Conservation (phyloP, 148 eudicot species). For the Gaultheria prostrata region DNA sequence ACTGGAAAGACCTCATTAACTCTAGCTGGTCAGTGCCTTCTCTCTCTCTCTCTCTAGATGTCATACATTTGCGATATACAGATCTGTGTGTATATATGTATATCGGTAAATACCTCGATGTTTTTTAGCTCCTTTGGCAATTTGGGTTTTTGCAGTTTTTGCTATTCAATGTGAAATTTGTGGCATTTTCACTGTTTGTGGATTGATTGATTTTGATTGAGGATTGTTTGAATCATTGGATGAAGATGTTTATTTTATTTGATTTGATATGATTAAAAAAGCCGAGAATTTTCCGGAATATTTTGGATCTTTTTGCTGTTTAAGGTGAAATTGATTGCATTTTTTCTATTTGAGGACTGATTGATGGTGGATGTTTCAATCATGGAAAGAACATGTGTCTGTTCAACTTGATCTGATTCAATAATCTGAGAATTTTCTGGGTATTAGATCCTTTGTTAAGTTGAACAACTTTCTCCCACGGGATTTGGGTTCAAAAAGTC, state of each 20-base stretch:
- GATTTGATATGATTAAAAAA: too few relatives aligned
- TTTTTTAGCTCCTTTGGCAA: background rate
- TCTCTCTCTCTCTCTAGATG: background rate
- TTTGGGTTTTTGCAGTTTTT: background rate
- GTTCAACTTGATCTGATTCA: background rate
- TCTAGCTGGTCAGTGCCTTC: conserved; percentile 51
- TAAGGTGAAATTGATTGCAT: background rate
- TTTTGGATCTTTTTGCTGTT: background rate
- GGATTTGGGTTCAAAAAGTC: background rate
- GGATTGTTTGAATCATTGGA: background rate
- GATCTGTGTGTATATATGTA: background rate
- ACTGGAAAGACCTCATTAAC: conserved; percentile 61
- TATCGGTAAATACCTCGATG: background rate
- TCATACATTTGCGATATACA: background rate
- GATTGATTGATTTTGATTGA: background rate
- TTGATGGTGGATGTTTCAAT: background rate
- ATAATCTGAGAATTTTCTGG: background rate
- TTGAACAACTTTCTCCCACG: background rate
- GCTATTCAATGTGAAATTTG: background rate
- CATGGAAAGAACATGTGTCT: background rate
- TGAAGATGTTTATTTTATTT: background rate
- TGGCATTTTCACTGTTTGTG: background rate
- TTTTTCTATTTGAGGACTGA: background rate
- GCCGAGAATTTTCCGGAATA: background rate
- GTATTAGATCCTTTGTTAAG: background rate